These are phyloP conservation scores for Penicillium simplicissimum DNA, from an alignment of 495 filamentous ascomycete species.

Conservation along the genomic window DNA sequence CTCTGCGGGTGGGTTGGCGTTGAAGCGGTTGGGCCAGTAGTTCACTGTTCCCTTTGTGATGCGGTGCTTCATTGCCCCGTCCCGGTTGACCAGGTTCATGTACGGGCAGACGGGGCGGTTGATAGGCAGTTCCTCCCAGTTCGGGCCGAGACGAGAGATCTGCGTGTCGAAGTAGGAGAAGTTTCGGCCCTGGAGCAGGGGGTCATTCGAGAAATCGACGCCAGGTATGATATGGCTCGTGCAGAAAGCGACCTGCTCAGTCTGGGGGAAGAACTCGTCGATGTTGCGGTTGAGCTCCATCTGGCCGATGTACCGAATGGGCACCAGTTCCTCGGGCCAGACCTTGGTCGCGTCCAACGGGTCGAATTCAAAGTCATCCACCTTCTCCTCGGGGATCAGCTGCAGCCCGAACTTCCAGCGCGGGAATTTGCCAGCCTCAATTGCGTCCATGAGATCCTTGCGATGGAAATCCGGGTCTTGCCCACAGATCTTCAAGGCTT, in stretches of 20 bases:
- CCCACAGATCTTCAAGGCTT: constrained; percentile 77
- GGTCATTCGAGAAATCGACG: constrained; percentile 85
- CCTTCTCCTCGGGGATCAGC: constrained; percentile 65
- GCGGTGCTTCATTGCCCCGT: constrained; percentile 42
- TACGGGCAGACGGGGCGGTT: constrained; percentile 75
- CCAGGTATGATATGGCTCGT: constrained; percentile 84
- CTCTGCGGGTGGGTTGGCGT: constrained; percentile 60
- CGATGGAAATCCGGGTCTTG: constrained; percentile 89
- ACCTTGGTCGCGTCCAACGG: constrained; percentile 90
- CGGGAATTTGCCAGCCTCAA: constrained; percentile 64
- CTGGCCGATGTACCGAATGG: constrained; percentile 78
- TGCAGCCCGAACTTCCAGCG: constrained; percentile 88
- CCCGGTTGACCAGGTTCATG: constrained; percentile 51
- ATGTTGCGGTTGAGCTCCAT: constrained; percentile 79
- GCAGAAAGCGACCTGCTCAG: constrained; percentile 80
- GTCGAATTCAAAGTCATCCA: constrained; percentile 87
- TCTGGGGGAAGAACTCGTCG: constrained; percentile 85
- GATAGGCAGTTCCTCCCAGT: constrained; percentile 85
- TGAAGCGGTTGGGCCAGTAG: constrained; percentile 87
- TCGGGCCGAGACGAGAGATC: constrained; percentile 75
- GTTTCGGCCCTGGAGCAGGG: constrained; percentile 79
- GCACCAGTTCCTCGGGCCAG: constrained; percentile 84
- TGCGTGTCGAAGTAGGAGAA: constrained; percentile 91
- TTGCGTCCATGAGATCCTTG: constrained; percentile 81
- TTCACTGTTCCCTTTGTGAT: constrained; percentile 73